Conservation (phyloP, 768 basidiomycete species). For the Xerocomus brunneocitrinus region DNA sequence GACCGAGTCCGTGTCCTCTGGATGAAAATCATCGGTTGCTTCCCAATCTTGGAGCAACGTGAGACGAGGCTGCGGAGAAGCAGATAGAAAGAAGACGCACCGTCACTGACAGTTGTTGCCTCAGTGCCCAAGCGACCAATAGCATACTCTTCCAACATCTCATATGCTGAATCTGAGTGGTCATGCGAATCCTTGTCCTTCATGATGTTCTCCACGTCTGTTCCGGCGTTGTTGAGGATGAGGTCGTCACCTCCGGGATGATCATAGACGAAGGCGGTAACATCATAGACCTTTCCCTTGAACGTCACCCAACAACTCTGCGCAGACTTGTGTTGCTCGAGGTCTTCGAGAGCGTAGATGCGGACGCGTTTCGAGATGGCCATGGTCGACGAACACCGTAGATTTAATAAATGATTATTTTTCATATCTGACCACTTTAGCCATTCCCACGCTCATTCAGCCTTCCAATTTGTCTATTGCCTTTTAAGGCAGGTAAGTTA, state of each 20-base stretch:
- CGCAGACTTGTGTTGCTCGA: constrained; percentile 54
- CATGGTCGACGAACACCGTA: constrained; percentile 37
- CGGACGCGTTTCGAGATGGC: constrained; percentile 56
- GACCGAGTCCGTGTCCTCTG: constrained; percentile 78
- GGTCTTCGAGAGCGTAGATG: constrained; percentile 73
- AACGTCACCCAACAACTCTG: constrained; percentile 80
- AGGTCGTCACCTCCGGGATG: constrained; percentile 96
- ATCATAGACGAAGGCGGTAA: constrained; percentile 77
- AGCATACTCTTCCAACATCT: constrained; percentile 83
- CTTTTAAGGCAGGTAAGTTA: neutral
- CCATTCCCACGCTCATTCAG: constrained; percentile 15
- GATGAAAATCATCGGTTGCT: constrained; percentile 83
- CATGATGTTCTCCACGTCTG: constrained; percentile 81
- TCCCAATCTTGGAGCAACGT: constrained; percentile 66
- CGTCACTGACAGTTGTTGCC: constrained; percentile 72
- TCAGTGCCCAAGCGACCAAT: constrained; percentile 79
- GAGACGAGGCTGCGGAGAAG: constrained; percentile 5
- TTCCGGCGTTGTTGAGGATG: constrained; percentile 77
- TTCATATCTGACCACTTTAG: constrained; percentile 8
- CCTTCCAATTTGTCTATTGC: neutral
- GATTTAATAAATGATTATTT: neutral
- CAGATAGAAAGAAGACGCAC: constrained; percentile 41
- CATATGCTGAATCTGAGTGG: constrained; percentile 88
- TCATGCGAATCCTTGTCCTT: constrained; percentile 74
- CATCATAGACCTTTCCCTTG: constrained; percentile 83